Evolutionary conservation across 768 basidiomycete genomes (phyloP).

Genomic region (Tephrocybe sp.): DNA sequence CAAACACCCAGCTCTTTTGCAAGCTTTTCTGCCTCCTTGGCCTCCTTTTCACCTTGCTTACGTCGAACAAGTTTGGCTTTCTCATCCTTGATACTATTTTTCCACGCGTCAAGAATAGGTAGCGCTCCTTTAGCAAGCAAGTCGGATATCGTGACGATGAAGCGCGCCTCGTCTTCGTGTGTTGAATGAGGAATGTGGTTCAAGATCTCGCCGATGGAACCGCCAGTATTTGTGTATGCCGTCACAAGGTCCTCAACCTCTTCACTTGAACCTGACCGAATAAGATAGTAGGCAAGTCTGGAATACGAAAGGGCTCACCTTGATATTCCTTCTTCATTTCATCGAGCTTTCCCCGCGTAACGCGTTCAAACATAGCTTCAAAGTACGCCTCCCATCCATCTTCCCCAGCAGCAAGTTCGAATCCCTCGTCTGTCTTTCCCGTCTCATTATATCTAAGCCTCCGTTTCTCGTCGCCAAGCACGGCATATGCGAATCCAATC

Average conservation of each 20-base stretch:
- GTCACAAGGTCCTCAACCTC: conserved; percentile 77
- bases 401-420: conserved; percentile 68
- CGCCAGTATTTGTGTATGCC: conserved; percentile 71
- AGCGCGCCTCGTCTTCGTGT: conserved; percentile 81
- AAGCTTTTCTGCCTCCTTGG: conserved; percentile 77
- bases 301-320: conserved; percentile 45
- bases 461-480: conserved; percentile 77
- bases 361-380: conserved; percentile 82
- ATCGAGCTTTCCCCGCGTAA: conserved; percentile 84
- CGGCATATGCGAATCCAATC: conserved; percentile 91
- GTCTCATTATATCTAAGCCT: conserved; percentile 81
- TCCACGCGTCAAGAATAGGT: conserved; percentile 60
- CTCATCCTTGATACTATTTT: conserved; percentile 70
- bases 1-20: conserved; percentile 91
- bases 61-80: conserved; percentile 73
- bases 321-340: conserved; percentile 96
- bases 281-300: not conserved
- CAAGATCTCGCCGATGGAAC: conserved; percentile 83
- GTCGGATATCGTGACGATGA: conserved; percentile 65
- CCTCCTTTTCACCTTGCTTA: conserved; percentile 78
- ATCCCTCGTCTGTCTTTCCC: conserved; percentile 81
- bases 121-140: conserved; percentile 67
- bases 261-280: conserved; percentile 71
- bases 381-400: conserved; percentile 98
- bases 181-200: conserved; percentile 84